Base-by-base conservation (phyloP, 2,329 filamentous ascomycete genomes). In the Exophiala sp. region DNA sequence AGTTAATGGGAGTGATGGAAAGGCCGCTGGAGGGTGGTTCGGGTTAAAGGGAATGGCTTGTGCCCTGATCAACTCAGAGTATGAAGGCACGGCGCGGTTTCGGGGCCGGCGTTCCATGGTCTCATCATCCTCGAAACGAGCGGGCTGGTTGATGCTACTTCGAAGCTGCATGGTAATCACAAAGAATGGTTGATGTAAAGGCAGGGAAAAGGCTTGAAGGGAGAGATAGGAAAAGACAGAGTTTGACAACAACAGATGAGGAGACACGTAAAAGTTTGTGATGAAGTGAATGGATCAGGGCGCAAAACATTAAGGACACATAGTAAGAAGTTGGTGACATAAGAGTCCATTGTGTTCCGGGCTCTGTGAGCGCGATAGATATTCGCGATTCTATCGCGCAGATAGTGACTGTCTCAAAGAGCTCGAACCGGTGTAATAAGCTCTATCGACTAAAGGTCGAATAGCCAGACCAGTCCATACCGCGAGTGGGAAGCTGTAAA, bases 1-100 rank as follows among this genome's bases (percentile, higher is more conserved):
- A 22, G 27, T 22, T 7, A 56, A 43, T 35, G 52, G 52, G 14
- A 70, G 47, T 6, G 66, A 71, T 18, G 71, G 71, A 48, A 73
- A 73, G 5, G 64, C 66, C 27, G 70, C 70, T 37, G 70, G 66
- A 35, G 65, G 66, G 13, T 66, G 57, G 37, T 66, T 60, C 8
- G 70, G 68, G 53, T 72, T 61, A 50, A 63, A 73, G 14, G 53
- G 41, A 35, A 57, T 37, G 18, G 49, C 21, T 13, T 43, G 40
- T 2, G 27, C 35, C 40, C 32, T 24, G 22, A 58, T 39, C 29
- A 53, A 37, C 4, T 37, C 42, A 64, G 64, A 41, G 63, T 57
- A 53, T 53, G 60, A 3, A 16, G 53, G 39, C 50, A 37, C 45
- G n/a, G 58, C 43, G 40, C 46, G 10, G 30, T 49, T 18, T 37